phyloP scores from a whole-genome alignment of 768 basidiomycete genomes.

The Saitozyma podzolica region DNA sequence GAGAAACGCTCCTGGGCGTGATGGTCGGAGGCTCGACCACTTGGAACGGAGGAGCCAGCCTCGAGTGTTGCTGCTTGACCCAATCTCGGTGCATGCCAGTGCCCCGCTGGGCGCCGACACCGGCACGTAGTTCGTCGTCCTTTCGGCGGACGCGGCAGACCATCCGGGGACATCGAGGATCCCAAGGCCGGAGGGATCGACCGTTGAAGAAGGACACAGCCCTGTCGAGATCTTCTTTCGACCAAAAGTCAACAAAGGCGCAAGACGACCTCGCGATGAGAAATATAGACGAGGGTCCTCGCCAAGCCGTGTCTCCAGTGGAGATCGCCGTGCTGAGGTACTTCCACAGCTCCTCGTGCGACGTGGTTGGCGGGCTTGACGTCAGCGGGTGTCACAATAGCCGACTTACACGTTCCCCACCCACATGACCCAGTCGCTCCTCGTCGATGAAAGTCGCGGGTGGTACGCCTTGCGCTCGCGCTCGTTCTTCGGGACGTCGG shows the following conservation, averaged over 20 bases:
- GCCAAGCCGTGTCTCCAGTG: slow-evolving; percentile 32
- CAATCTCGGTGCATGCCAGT: slow-evolving; percentile 79
- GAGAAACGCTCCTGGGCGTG: slow-evolving; percentile 14
- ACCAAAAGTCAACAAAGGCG: slow-evolving; percentile 86
- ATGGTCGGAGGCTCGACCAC: slow-evolving; percentile 7
- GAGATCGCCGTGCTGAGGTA: slow-evolving; percentile 66
- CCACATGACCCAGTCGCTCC: slow-evolving; percentile 96
- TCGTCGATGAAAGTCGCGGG: slow-evolving; percentile 56
- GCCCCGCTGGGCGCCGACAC: slow-evolving; percentile 88
- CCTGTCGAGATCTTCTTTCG: slow-evolving; percentile 61
- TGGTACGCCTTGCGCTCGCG: slow-evolving; percentile 49
- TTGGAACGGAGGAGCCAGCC: slow-evolving; percentile 7
- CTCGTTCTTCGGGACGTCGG: slow-evolving; percentile 18
- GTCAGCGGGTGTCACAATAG: too few relatives aligned
- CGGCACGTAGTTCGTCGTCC: slow-evolving; percentile 83
- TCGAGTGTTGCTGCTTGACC: slow-evolving; percentile 61
- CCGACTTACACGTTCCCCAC: slow-evolving; percentile 90
- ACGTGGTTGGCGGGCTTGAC: slow-evolving; percentile 69
- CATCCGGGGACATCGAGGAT: slow-evolving; percentile 71
- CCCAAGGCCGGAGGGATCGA: slow-evolving; percentile 65
- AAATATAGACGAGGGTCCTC: slow-evolving; percentile 80
- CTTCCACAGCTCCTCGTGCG: slow-evolving; percentile 78
- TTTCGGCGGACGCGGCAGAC: slow-evolving; percentile 78
- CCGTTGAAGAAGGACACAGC: slow-evolving; percentile 78
- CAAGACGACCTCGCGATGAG: slow-evolving; percentile 93